Evolutionary conservation across 495 filamentous ascomycete genomes (phyloP).

Genomic region (Cairneyella variabilis): DNA sequence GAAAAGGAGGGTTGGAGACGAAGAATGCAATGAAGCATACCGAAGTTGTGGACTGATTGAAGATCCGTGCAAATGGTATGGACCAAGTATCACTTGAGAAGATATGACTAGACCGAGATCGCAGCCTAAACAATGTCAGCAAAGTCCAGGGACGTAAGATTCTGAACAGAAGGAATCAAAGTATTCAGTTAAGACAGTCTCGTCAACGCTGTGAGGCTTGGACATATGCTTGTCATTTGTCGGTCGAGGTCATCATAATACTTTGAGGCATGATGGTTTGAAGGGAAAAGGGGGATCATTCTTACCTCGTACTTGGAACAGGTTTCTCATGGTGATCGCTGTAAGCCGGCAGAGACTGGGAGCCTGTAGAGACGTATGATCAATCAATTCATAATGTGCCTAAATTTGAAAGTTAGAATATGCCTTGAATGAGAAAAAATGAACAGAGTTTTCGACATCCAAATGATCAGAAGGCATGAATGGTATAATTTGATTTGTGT

Average conservation of each 20-base stretch:
- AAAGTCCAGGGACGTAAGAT: not conserved
- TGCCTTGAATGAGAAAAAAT: not conserved
- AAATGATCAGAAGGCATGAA: constrained; percentile 70
- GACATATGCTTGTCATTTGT: constrained; percentile 87
- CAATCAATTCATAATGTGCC: too few relatives aligned
- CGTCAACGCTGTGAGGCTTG: constrained; percentile 65
- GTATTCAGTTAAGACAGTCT: constrained; percentile 44
- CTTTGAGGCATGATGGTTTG: constrained; percentile 39
- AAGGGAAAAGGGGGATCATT: constrained; percentile 78
- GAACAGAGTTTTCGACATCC: not conserved
- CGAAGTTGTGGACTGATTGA: not conserved
- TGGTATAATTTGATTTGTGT: constrained; percentile 62
- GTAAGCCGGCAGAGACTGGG: too few relatives aligned
- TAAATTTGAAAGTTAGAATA: not conserved
- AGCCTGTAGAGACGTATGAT: too few relatives aligned
- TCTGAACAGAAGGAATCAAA: not conserved
- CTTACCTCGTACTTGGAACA: too few relatives aligned
- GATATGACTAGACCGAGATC: too few relatives aligned
- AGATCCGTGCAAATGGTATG: not conserved
- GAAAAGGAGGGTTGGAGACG: constrained; percentile 29
- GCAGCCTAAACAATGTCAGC: too few relatives aligned
- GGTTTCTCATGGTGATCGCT: too few relatives aligned
- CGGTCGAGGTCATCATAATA: constrained; percentile 62
- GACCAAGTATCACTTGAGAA: not conserved
- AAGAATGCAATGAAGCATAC: constrained; percentile 22